A percentile compares a stretch with the other conserved stretches of the same genome.
Conservation (phyloP, 768 basidiomycete genomes). For the Suillus decipiens region DNA sequence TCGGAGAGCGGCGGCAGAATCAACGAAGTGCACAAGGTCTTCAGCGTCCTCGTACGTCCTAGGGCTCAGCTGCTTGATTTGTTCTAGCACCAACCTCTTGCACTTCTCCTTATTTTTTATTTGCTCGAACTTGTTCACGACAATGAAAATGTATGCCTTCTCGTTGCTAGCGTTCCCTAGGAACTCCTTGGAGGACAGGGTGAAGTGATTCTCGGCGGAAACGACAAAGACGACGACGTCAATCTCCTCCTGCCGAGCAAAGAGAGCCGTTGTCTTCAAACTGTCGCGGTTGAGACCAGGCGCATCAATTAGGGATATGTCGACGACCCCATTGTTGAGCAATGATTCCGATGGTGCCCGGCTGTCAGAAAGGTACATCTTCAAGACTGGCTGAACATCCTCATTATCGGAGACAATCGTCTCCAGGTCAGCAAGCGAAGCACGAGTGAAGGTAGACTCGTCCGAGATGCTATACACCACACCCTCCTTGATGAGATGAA, state of each 20-base stretch:
- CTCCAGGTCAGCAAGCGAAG: conserved; percentile 70
- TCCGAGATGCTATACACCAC: conserved; percentile 68
- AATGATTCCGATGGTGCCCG: conserved; percentile 80
- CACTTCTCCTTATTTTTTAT: conserved; percentile 96
- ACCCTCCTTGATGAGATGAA: conserved; percentile 77
- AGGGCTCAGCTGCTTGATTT: conserved; percentile 93
- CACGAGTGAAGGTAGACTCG: conserved; percentile 74
- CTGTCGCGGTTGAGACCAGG: conserved; percentile 97
- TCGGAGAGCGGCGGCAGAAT: conserved; percentile 76
- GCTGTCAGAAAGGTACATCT: conserved; percentile 86
- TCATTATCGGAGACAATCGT: conserved; percentile 64
- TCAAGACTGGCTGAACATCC: conserved; percentile 68
- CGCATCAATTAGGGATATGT: conserved; percentile 97
- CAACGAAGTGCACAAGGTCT: conserved; percentile 98
- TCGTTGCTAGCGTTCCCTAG: conserved; percentile 90
- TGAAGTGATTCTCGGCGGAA: conserved; percentile 98
- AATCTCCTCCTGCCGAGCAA: conserved; percentile 95
- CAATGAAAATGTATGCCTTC: conserved; percentile 97
- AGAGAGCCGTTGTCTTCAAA: conserved; percentile 91
- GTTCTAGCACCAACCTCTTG: conserved; percentile 83
- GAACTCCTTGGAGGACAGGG: conserved; percentile 93
- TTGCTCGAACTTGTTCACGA: conserved; percentile 97
- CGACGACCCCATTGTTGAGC: conserved; percentile 92
- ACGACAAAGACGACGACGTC: conserved; percentile 99
- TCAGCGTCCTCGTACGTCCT: conserved; percentile 86